Percentiles rank a stretch among this genome's conserved stretches.
Evolutionary conservation across 148 eudicot genomes (phyloP).

Genomic region (Heliosperma pusillum): DNA sequence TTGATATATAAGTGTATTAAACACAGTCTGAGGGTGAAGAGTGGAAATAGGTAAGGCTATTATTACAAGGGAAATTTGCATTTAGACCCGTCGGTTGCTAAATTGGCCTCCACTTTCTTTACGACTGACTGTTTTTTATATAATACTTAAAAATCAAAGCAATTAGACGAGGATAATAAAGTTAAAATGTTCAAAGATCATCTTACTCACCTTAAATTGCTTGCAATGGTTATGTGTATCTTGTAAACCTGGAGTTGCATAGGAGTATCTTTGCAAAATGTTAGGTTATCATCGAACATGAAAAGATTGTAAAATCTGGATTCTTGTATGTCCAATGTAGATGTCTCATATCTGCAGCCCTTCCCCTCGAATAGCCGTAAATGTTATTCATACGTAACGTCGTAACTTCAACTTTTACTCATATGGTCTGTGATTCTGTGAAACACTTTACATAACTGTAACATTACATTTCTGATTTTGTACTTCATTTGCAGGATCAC

Average conservation of each 20-base stretch:
- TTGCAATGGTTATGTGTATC: neutral
- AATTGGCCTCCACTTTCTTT: neutral
- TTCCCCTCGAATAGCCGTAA: neutral
- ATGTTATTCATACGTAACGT: neutral
- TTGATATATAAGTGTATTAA: neutral
- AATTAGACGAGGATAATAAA: neutral
- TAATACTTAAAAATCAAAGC: neutral
- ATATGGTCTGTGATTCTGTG: neutral
- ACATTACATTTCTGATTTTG: slow-evolving; percentile 12
- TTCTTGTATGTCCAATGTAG: neutral
- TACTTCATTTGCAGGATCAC: slow-evolving; percentile 43
- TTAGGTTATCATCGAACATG: neutral
- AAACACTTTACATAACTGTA: neutral
- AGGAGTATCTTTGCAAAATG: neutral
- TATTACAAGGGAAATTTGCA: neutral
- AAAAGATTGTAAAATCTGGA: neutral
- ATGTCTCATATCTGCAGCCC: neutral
- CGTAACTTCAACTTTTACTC: neutral
- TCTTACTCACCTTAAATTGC: neutral
- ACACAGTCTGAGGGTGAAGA: neutral
- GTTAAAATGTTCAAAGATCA: neutral
- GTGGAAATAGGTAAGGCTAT: neutral
- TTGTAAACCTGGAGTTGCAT: neutral
- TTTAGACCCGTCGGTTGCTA: neutral
- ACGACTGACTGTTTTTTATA: too few species aligned